Conservation (phyloP, 2,329 filamentous ascomycete species). For the Penicillium corylophilum region DNA sequence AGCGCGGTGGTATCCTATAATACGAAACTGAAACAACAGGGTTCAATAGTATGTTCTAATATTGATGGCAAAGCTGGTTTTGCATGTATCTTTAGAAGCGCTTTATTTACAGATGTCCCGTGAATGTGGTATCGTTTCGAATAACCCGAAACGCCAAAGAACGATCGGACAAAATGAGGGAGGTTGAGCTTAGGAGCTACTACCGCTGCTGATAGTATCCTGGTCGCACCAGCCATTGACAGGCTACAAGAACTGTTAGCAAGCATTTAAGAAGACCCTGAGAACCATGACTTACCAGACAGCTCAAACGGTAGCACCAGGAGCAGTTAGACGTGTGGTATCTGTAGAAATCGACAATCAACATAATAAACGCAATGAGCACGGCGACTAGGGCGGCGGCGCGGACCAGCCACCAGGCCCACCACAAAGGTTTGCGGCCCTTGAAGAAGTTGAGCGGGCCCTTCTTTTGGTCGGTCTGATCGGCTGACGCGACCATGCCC, state of each 20-base stretch:
- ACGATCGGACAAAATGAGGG: neutral
- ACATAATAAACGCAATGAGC: conserved; percentile 78
- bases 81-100: neutral
- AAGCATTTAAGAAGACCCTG: neutral
- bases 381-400: conserved; percentile 75
- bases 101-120: conserved; percentile 2
- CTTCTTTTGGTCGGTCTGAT: conserved; percentile 3
- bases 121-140: neutral
- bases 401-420: conserved; percentile 92
- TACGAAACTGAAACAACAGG: neutral
- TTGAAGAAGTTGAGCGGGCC: conserved; percentile 72
- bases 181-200: neutral
- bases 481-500: conserved; percentile 44
- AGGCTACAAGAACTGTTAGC: conserved; percentile 30
- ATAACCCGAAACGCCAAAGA: neutral
- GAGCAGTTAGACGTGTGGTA: conserved; percentile 67
- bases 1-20: too few relatives aligned
- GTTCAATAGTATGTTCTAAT: neutral
- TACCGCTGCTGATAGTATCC: conserved; percentile 25
- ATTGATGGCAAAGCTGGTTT: neutral
- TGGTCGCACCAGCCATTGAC: conserved; percentile 48
- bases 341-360: conserved; percentile 89
- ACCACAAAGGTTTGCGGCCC: conserved; percentile 89
- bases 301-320: conserved; percentile 96
- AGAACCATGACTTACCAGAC: conserved; percentile 66